phyloP scores from a whole-genome alignment of 352 stramenopile genomes.

The Globisporangium emineosum region DNA sequence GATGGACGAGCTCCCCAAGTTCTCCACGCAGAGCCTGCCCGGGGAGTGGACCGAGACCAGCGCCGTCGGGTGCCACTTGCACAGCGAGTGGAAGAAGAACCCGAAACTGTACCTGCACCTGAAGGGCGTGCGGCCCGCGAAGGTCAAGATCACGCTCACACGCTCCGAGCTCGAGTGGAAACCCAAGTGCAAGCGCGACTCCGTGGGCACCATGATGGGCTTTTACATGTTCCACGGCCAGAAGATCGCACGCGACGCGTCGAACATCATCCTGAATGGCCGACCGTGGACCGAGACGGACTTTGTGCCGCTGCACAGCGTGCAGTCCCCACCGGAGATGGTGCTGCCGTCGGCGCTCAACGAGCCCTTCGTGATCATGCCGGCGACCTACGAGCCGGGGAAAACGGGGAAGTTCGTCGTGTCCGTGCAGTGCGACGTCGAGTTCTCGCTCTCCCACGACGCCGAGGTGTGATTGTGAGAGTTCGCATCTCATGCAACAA shows the following conservation, averaged over 20 bases:
- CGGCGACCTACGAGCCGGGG: conserved; percentile 82
- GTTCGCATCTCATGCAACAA: no score
- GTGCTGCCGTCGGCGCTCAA: conserved; percentile 70
- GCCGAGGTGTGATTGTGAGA: conserved; percentile 10
- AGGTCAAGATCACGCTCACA: conserved; percentile 77
- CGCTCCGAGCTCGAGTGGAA: conserved; percentile 84
- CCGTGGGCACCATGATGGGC: conserved; percentile 87
- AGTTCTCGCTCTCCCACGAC: conserved; percentile 66
- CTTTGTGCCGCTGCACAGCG: conserved; percentile 74
- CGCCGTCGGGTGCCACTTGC: conserved; percentile 73
- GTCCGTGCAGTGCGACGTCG: conserved; percentile 75
- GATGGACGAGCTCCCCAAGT: conserved; percentile 56
- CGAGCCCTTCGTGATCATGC: conserved; percentile 85
- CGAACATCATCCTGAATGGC: conserved; percentile 61
- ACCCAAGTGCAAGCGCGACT: conserved; percentile 75
- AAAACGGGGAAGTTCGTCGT: conserved; percentile 82
- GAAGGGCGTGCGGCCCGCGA: conserved; percentile 60
- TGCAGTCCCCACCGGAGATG: conserved; percentile 68
- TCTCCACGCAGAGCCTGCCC: conserved; percentile 67
- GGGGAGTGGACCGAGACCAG: conserved; percentile 73
- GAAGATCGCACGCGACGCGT: conserved; percentile 37
- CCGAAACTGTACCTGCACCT: conserved; percentile 80
- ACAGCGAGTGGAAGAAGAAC: conserved; percentile 87
- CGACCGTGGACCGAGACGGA: conserved; percentile 78
- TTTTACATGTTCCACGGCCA: conserved; percentile 81